Base-by-base conservation (phyloP, 129 eudicot species). In the Lactuca saligna region DNA sequence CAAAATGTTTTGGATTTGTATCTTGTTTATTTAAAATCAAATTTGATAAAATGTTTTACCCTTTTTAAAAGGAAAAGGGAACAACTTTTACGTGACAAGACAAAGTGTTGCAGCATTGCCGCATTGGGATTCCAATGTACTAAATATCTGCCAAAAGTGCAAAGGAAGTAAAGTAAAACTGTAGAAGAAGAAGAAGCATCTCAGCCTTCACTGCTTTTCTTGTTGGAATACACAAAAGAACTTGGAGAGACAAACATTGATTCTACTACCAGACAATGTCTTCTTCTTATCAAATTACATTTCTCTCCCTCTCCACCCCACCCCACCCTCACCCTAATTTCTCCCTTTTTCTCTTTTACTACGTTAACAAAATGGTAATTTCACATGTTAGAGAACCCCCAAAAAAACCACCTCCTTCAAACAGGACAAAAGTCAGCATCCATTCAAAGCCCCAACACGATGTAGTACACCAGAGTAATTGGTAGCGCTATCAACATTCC, bases 401-500 rank as follows among this genome's bases (percentile, higher is more conserved):
- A 1, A 54, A 46, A 56, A 75, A 66, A 74, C 64, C 60, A 49
- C 49, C 67, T 70, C 68, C 41, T 48, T 71, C 82, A 68, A 61
- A 61, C 51, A 75, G 3, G 58, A 76, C 75, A 35, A 60, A 17
- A 48, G 68, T 39, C 10, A 39, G 16, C 13, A 16, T 51, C 41
- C 57, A 77, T 65, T 87, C 82, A 82, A 57, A 91, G 86, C 68
- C 95, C 95, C 79, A 91, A 78, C 81, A 87, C 76, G 57, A 91
- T 85, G 86, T 91, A 91, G 86, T 91, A 91, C 61, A 85, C 89
- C 49, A 91, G 74, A 16, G 97, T 91, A 39, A 91, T 87, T 12
- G 97, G 97, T 5, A 91, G 86, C 71, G 92, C 91, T 74, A 91
- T 72, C 69, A 91, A 68, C 97, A 91, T 91, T 49, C 97, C 97